Base-by-base conservation (phyloP, 176 grass and related monocot species). In the Miscanthus lutarioriparius region DNA sequence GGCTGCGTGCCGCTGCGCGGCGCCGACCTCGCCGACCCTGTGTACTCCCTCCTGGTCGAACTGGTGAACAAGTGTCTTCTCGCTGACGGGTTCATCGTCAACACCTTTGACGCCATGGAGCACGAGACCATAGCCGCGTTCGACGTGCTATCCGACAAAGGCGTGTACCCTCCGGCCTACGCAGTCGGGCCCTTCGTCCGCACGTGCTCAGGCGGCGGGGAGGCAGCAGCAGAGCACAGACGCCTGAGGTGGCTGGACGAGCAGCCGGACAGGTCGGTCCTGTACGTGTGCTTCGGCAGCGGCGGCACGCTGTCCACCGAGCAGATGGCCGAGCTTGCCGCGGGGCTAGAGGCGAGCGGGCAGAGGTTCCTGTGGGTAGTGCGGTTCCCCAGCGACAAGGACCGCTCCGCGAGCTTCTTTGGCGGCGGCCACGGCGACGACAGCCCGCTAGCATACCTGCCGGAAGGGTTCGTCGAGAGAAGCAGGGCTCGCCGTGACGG, bases 261-360 rank as follows among this genome's bases (percentile, higher is more conserved):
- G 43, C 95, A 97, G 71, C 89, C 92, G 14, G 58, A 36, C 5
- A n/a, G 20, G 3, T 97, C 95, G 3, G 92, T 93, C 26, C 12
- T 95, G 28, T 95, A 89, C 70, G 84, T 95, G n/a, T 91, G 71
- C 13, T 84, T 94, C 4, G 95, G 95, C 45, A 97, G 91, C 67
- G 91, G 87, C 1, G 91, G 95, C 17, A 75, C 91, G 25, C 79
- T 95, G 25, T 86, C 92, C 0, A 30, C 2, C 20, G 37, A 58
- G 25, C 95, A 97, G 65, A 81, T n/a, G 0, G 30, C n/a, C 10
- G 90, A 93, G 90, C 26, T 95, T 0, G 90, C 92, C 0, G 44
- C 84, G 14, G 92, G 95, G 35, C 41, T 97, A n/a, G 92, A 97
- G 78, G 58, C 75, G 37, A 93, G 90, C 40, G 87, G 76, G 61